phyloP scores from a whole-genome alignment of 805 yeast species.

The Metschnikowia kofuensis region DNA sequence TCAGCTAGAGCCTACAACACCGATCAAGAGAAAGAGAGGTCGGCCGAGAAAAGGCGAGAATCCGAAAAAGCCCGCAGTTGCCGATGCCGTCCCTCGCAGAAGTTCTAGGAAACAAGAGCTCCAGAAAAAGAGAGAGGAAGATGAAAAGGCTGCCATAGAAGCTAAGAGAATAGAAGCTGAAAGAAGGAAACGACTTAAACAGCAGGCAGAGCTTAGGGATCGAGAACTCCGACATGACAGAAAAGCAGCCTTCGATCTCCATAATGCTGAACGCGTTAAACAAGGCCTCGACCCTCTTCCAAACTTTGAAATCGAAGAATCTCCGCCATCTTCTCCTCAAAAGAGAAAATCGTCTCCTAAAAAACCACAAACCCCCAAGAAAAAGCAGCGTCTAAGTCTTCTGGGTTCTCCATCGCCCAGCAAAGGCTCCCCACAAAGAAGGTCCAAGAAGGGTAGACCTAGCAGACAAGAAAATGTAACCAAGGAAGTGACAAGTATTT shows the following conservation, averaged over 20 bases:
- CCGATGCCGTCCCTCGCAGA: conserved; percentile 4
- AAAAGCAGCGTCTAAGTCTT: not conserved
- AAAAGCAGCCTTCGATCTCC: not conserved
- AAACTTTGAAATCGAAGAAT: not conserved
- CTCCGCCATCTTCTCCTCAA: not conserved
- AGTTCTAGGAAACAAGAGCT: conserved; percentile 7
- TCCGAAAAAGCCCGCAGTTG: conserved; percentile 5
- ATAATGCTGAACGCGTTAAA: conserved; percentile 6
- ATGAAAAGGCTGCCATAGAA: conserved; percentile 10
- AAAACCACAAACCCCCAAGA: conserved; percentile 4
- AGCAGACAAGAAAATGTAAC: conserved; percentile 16
- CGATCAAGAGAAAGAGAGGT: conserved; percentile 15
- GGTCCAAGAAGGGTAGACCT: conserved; percentile 16
- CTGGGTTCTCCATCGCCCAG: conserved; percentile 1
- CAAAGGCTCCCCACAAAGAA: conserved; percentile 2
- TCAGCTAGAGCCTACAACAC: conserved; percentile 2
- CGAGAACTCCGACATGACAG: not conserved
- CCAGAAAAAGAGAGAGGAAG: conserved; percentile 8
- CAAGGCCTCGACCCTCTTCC: conserved; percentile 9
- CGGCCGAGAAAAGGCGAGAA: conserved; percentile 13
- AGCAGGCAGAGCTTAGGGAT: not conserved
- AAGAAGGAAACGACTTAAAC: not conserved
- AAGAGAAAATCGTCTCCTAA: not conserved
- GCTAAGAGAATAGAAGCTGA: conserved; percentile 1
- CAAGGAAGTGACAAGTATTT: conserved; percentile 31